phyloP scores from a whole-genome alignment of 2,329 filamentous ascomycete genomes.

The Scedosporium apiospermum region DNA sequence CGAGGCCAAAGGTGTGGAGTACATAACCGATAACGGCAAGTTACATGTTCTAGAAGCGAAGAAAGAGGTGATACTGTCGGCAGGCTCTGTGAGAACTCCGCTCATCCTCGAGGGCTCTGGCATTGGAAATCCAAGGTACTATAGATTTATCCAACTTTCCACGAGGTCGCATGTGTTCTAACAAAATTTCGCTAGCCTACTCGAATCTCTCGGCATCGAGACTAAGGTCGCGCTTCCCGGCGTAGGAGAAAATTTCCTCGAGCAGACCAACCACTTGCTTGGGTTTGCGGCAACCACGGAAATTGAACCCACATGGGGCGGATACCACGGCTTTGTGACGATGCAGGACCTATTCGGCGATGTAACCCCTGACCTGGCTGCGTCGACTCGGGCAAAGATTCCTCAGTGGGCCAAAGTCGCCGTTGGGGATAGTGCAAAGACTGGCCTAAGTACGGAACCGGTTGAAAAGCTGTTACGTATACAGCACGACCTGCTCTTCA shows the following conservation, averaged over 20 bases:
- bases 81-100: conserved; percentile 10
- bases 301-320: conserved; percentile 8
- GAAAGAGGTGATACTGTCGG: conserved; percentile 19
- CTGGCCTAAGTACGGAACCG: conserved; percentile 18
- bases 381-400: conserved; percentile 15
- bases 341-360: conserved; percentile 24
- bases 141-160: conserved; percentile 7
- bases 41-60: conserved; percentile 24
- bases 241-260: conserved; percentile 33
- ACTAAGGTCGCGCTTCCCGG: conserved; percentile 29
- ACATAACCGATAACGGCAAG: conserved; percentile 23
- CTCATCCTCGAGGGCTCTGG: conserved; percentile 23
- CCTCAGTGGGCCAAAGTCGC: conserved; percentile 20
- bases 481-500: conserved; percentile 39
- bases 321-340: conserved; percentile 23
- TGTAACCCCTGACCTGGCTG: conserved; percentile 13
- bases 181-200: conserved; percentile 10
- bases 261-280: conserved; percentile 16
- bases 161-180: background rate
- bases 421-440: conserved; percentile 14
- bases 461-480: conserved; percentile 30
- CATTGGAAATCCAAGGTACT: conserved; percentile 21
- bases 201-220: conserved; percentile 30
- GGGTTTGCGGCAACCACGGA: conserved; percentile 13
- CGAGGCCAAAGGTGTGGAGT: conserved; percentile 20